Percentiles rank a stretch among this genome's conserved stretches.
Evolutionary conservation across 805 yeast species (phyloP).

Genomic region (Wickerhamiella allomyrinae): DNA sequence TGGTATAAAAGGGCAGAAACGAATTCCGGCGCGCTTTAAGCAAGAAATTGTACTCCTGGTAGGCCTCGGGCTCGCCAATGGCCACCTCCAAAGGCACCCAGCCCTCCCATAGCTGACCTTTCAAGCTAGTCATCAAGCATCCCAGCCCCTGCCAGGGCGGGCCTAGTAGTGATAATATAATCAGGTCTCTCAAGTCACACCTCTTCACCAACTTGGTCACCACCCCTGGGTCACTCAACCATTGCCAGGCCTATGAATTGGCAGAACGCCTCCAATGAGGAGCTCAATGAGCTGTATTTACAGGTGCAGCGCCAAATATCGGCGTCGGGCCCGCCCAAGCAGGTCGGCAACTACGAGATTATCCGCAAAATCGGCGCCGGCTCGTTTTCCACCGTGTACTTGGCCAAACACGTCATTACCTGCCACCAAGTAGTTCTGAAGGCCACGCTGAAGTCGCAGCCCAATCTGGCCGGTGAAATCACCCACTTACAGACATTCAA

Average conservation of each 20-base stretch:
- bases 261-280: slow-evolving; percentile 1
- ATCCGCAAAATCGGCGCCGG: slow-evolving; percentile 76
- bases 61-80: slow-evolving; percentile 4
- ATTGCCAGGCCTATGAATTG: neutral
- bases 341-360: slow-evolving; percentile 71
- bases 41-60: slow-evolving; percentile 4
- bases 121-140: neutral
- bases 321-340: slow-evolving; percentile 26
- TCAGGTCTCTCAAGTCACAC: neutral
- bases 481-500: slow-evolving; percentile 73
- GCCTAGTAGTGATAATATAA: no score
- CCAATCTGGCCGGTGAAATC: slow-evolving; percentile 79
- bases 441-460: slow-evolving; percentile 60
- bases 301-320: slow-evolving; percentile 8
- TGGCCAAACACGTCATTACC: slow-evolving; percentile 67
- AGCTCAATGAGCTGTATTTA: slow-evolving; percentile 4
- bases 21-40: slow-evolving; percentile 8
- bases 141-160: no score
- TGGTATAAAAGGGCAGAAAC: slow-evolving; percentile 10
- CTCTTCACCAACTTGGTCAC: neutral
- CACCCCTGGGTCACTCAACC: neutral
- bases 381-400: slow-evolving; percentile 72
- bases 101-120: slow-evolving; percentile 2
- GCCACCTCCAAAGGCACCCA: slow-evolving; percentile 7
- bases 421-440: slow-evolving; percentile 69